phyloP scores from a whole-genome alignment of 768 basidiomycete species.

The Suillus variegatus region DNA sequence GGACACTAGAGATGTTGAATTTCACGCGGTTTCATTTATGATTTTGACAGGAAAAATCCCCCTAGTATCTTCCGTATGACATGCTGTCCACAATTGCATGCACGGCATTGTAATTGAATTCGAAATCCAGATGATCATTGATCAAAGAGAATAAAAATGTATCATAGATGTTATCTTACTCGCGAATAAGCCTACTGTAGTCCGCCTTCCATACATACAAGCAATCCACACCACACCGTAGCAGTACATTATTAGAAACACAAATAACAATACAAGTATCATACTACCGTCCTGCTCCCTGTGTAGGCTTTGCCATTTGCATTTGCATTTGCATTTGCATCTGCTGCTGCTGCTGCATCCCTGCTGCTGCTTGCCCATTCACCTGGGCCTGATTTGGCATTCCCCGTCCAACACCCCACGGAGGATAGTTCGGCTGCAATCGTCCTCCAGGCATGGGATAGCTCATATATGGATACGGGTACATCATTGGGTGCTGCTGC shows the following conservation, averaged over 20 bases:
- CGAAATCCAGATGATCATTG: neutral
- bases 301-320: constrained; percentile 30
- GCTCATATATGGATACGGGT: constrained; percentile 28
- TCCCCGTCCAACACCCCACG: constrained; percentile 26
- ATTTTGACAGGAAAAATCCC: neutral
- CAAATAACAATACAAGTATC: constrained; percentile 9
- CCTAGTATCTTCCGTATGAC: neutral
- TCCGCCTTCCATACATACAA: constrained; percentile 1
- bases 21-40: neutral
- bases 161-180: neutral
- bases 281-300: constrained; percentile 35
- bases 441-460: constrained; percentile 22
- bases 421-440: constrained; percentile 23
- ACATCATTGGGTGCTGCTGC: constrained; percentile 34
- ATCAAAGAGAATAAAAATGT: neutral
- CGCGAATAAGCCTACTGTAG: constrained; percentile 6
- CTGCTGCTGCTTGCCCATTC: constrained; percentile 25
- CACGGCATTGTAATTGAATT: neutral
- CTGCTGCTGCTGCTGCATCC: constrained; percentile 33
- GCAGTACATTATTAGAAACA: constrained; percentile 9
- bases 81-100: neutral
- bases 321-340: constrained; percentile 8
- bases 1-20: neutral
- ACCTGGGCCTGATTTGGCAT: constrained; percentile 17
- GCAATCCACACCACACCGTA: constrained; percentile 2